Conservation (phyloP, 768 basidiomycete genomes). For the Naganishia onofrii region DNA sequence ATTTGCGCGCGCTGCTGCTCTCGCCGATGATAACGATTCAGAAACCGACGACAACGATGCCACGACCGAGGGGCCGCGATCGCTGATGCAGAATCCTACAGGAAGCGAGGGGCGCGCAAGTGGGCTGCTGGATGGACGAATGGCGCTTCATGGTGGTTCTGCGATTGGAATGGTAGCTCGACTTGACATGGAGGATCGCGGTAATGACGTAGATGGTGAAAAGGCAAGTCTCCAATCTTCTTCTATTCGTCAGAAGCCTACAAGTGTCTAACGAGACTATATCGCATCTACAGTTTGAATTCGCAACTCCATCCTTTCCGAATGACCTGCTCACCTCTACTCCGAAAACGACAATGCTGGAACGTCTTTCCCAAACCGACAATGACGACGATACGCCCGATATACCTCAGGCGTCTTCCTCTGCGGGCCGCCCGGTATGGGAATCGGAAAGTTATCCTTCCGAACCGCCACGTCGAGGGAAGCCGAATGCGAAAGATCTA, state of each 20-base stretch:
- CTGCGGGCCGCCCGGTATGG: neutral
- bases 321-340: slow-evolving; percentile 2
- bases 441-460: neutral
- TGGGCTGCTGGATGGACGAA: neutral
- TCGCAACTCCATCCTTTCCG: slow-evolving; percentile 6
- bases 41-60: no score
- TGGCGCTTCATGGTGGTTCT: neutral
- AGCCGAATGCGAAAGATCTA: no score
- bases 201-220: neutral
- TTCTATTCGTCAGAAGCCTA: neutral
- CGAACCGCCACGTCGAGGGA: neutral
- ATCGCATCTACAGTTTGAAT: neutral
- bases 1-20: neutral
- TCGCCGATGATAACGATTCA: no score
- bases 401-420: neutral
- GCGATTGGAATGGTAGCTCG: neutral
- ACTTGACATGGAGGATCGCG: neutral
- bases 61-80: no score
- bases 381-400: slow-evolving; percentile 1
- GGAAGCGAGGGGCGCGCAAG: neutral
- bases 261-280: neutral
- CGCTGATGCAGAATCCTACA: no score
- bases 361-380: slow-evolving; percentile 2
- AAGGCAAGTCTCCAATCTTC: neutral
- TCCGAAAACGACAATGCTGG: neutral